Base-by-base conservation (phyloP, 139 green algal species). In the Chlamydomonas incerta region DNA sequence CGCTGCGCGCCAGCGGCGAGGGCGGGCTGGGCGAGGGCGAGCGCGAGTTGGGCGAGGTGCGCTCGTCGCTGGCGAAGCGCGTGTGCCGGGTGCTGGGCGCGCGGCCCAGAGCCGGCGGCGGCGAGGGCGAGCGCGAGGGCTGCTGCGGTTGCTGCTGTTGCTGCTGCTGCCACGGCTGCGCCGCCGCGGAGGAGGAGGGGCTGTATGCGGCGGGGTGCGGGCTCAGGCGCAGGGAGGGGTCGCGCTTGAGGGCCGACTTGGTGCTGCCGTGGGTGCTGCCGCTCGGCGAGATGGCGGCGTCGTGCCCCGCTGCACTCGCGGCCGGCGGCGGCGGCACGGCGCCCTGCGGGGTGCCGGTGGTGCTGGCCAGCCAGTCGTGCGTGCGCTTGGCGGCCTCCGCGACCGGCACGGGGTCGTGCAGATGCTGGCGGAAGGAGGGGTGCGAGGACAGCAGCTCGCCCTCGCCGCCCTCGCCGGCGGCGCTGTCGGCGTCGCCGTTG, bases 361-460 rank as follows among this genome's bases (percentile, higher is more conserved):
- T 73, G 76, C 37, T 83, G 62, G 62, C 46, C 28, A 83, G 28
- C 76, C 76, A 83, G 37, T 72, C 76, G 28, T 63, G 37, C 17
- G 76, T 83, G 14, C 76, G 76, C 76, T 34, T 41, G 8, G 31
- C 62, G 26, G 57, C 71, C 17, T 73, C 75, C 34, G 23, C 17
- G 9, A 24, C 20, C 20, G 55, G 55, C 55, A 60, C 55, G 23
- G 34, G 57, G 17, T 57, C 31, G 55, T 67, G 35, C 18, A 81
- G 58, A 4, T 81, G 74, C 29, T 81, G 47, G 23, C 74, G 74
- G 55, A 81, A 81, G 33, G 74, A 81, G 3, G 74, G 74, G 31
- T 63, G 74, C 47, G 57, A 71, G 31, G 18, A 28, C 1, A 81
- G 55, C 57, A 66, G 10, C 13, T 70, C 29, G 63, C 13, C 11